Conservation (phyloP, 768 basidiomycete genomes). For the Xerocomellus intermedius region DNA sequence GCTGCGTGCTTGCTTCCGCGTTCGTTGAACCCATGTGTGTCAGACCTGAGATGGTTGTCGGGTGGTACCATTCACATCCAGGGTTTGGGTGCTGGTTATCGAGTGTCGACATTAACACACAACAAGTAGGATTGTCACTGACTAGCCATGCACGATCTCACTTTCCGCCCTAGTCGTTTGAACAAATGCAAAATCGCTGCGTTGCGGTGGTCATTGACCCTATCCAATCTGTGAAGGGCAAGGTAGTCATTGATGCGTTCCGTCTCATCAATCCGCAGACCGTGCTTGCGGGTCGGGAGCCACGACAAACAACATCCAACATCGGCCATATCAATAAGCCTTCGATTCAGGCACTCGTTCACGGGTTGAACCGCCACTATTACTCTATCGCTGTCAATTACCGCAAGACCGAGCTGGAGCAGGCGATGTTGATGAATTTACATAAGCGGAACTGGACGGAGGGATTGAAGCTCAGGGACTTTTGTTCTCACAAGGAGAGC, state of each 20-base stretch:
- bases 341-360: conserved; percentile 97
- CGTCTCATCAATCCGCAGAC: conserved; percentile 91
- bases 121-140: conserved; percentile 59
- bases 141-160: conserved; percentile 13
- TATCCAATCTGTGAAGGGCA: conserved; percentile 97
- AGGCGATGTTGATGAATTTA: conserved; percentile 97
- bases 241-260: conserved; percentile 99
- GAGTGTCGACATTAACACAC: conserved; percentile 98
- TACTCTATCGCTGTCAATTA: conserved; percentile 98
- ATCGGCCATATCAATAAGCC: conserved; percentile 99
- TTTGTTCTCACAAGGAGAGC: conserved; percentile 78
- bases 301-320: conserved; percentile 95
- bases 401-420: conserved; percentile 96
- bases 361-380: conserved; percentile 96
- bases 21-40: conserved; percentile 4
- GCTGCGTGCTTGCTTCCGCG: neutral
- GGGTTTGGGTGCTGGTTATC: conserved; percentile 99
- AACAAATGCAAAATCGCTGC: conserved; percentile 87
- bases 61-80: conserved; percentile 99
- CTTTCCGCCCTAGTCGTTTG: conserved; percentile 72
- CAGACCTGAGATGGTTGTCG: conserved; percentile 96
- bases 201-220: conserved; percentile 98
- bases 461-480: conserved; percentile 89
- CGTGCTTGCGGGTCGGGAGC: conserved; percentile 89
- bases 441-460: conserved; percentile 99